Evolutionary conservation across 2,329 filamentous ascomycete genomes (phyloP), one percentile per base, ranked within the genome.

Genomic region (Aspergillus sp.): DNA sequence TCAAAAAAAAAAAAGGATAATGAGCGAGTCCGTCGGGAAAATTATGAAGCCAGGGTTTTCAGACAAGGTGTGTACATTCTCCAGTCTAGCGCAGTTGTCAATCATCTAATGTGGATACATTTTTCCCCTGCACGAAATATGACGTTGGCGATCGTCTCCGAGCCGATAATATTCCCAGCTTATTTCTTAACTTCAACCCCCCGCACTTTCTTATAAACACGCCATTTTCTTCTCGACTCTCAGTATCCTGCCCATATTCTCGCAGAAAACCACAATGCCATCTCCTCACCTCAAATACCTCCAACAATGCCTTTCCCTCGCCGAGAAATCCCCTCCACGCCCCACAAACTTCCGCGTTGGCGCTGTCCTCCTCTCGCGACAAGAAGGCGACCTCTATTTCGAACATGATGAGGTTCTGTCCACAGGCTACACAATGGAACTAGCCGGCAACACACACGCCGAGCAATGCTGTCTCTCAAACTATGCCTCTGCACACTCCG

Each of bases 331-430:
- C 11, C 91, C 92, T 2, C 92, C 92, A 30, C 93, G 90, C 71
- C 90, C 93, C 2, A 93, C 92, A 55, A 98, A 98, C 77, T 99
- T 93, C 81, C 88, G 94, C 62, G 93, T 99, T 23, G 95, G 95
- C 47, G 95, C 95, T n/a, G 77, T 97, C n/a, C 83, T 98, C 45
- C 84, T 95, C 61, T 74, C 72, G 57, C 72, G 74, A 53, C 68
- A 70, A 63, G 67, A 73, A 43, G 58, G 65, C 54, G 69, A 75
- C 51, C 53, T 66, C 50, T 64, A 60, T 49, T 68, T 63, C 9
- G 50, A 63, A 23, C 68, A 76, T 28, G 77, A 87, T 68, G 74
- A 79, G 28, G 81, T 96, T 61, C 82, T 96, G 30, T 86, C 91
- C 0, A 91, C 91, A 1, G 94, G 95, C 58, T 98, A 94, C 80